A percentile compares a stretch with the other conserved stretches of the same genome.
These are phyloP conservation scores for Kluyveromyces nonfermentans DNA, from an alignment of 805 yeast genomes.

Conservation along the genomic window DNA sequence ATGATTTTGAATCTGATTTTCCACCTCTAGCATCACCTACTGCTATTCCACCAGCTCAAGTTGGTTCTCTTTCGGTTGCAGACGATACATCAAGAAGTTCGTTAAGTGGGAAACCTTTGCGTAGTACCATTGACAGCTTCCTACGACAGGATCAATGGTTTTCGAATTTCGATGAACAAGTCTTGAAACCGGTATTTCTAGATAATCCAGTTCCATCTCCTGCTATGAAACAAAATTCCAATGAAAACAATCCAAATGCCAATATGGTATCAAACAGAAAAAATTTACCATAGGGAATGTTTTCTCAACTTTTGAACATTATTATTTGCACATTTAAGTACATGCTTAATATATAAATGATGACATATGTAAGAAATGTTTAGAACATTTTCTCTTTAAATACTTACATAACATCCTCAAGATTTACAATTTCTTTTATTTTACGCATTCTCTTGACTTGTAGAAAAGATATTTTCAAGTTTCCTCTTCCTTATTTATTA, in stretches of 20 bases:
- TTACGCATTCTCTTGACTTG: background rate
- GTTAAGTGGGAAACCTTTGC: constrained; percentile 11
- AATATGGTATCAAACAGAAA: background rate
- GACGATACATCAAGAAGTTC: constrained; percentile 8
- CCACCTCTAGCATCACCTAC: constrained; percentile 6
- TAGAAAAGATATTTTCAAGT: too few species aligned
- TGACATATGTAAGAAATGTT: background rate
- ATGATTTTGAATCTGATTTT: constrained; percentile 11
- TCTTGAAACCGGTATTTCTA: constrained; percentile 80
- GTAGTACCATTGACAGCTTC: constrained; percentile 17
- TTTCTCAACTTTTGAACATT: background rate
- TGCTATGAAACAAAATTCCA: constrained; percentile 1
- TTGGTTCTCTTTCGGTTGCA: background rate
- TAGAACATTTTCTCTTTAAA: background rate
- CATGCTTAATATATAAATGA: background rate
- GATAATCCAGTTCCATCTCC: constrained; percentile 35
- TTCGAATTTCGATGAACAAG: constrained; percentile 85
- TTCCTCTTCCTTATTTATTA: background rate
- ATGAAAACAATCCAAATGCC: background rate
- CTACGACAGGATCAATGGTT: constrained; percentile 62
- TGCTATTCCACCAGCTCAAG: constrained; percentile 6
- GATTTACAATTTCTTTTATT: background rate
- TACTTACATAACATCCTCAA: background rate
- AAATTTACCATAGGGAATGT: background rate
- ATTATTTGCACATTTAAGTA: too few species aligned